Percentiles rank a stretch among this genome's conserved stretches.
phyloP scores from a whole-genome alignment of 2,329 filamentous ascomycete genomes.

The Sodiomyces alkalinus region DNA sequence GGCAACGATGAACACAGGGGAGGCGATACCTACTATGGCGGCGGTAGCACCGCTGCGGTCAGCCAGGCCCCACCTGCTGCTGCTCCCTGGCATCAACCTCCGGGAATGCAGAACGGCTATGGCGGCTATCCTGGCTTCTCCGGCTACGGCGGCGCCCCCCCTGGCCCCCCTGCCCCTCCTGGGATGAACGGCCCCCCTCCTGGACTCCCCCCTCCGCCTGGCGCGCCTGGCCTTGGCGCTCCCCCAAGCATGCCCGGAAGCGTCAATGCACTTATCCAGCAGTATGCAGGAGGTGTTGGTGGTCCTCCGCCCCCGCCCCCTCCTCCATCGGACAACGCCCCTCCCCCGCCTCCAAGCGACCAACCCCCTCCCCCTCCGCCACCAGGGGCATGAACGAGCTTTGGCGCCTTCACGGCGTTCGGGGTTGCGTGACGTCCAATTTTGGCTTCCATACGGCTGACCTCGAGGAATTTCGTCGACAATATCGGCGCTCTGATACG shows the following conservation, averaged over 20 bases:
- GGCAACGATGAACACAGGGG: slow-evolving; percentile 25
- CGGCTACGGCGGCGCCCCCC: slow-evolving; percentile 20
- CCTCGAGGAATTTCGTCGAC: too few species aligned
- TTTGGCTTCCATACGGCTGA: too few species aligned
- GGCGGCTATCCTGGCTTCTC: slow-evolving; percentile 42
- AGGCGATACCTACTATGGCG: slow-evolving; percentile 31
- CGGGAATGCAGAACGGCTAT: slow-evolving; percentile 28
- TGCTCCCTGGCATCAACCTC: slow-evolving; percentile 47
- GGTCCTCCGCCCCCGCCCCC: slow-evolving; percentile 42
- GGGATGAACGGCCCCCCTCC: slow-evolving; percentile 29
- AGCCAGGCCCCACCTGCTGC: slow-evolving; percentile 7
- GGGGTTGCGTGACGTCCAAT: too few species aligned
- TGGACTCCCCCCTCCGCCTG: slow-evolving; percentile 13
- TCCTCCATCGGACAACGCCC: slow-evolving; percentile 40
- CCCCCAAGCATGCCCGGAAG: slow-evolving; percentile 40
- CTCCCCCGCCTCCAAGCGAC: slow-evolving; percentile 44
- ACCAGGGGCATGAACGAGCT: slow-evolving; percentile 31
- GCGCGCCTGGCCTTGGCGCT: slow-evolving; percentile 30
- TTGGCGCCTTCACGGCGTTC: too few species aligned
- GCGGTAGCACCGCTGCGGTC: slow-evolving; percentile 11
- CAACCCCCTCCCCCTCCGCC: slow-evolving; percentile 50
- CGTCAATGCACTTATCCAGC: slow-evolving; percentile 51
- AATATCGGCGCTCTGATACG: too few species aligned
- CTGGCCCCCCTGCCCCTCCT: slow-evolving; percentile 35
- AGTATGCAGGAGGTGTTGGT: slow-evolving; percentile 37